Base-by-base conservation (phyloP, 495 filamentous ascomycete species). In the Cryomyces minteri region DNA sequence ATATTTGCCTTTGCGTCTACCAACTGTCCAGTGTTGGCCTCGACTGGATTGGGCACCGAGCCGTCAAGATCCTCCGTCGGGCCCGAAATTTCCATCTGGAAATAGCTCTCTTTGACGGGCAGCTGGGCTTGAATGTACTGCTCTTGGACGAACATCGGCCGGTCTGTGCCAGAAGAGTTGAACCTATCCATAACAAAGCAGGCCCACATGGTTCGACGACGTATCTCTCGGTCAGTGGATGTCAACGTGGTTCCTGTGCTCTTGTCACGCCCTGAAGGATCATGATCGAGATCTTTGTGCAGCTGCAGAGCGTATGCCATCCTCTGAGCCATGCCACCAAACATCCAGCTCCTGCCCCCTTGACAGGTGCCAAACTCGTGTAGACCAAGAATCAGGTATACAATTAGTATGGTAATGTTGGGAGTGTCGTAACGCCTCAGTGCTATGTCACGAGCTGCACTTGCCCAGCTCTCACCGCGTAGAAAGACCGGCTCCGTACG, bases 311-410 rank as follows among this genome's bases (percentile, higher is more conserved):
- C 88, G 64, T 92, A 94, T 12, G 88, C 90, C 90, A 95, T 98
- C 38, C 90, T 71, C 54, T 90, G 84, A 18, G 90, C 90, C 65
- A 94, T 88, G 1, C 90, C 90, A 34, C 86, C 85, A 51, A 94
- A 73, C 42, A 90, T 84, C 90, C 90, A 98, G 56, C 86, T 94
- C 48, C 88, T 72, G 8, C 90, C 88, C 48, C 90, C 90, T 58
- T 95, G 88, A 57, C 90, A 95, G 39, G 90, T 95, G 31, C 90
- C 90, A 53, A 98, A 94, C 54, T 94, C 88, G 56, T 98, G 90
- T 41, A 98, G 66, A 10, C 88, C 86, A 40, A 98, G 69, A 11
- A 96, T 74, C 12, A 95, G 54, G 44, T 93, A 77, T 18, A 86
- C 86, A 10, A 86, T 93, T 31, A 98, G 64, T 30, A 90, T 94